These are phyloP conservation scores for Linum tenue DNA, from an alignment of 345 rosid genomes.

Conservation along the genomic window DNA sequence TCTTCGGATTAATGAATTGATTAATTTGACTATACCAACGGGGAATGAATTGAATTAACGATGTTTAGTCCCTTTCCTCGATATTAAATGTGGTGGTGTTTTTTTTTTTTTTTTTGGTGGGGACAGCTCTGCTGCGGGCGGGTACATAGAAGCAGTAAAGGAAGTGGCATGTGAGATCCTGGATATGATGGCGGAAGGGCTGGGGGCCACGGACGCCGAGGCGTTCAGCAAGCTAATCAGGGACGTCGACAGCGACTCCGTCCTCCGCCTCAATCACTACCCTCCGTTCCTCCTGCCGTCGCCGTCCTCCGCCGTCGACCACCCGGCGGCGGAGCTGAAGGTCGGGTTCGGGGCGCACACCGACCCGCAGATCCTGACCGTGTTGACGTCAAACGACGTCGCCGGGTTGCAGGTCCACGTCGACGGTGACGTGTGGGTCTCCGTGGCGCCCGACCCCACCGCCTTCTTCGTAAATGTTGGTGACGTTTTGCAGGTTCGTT, in stretches of 20 bases:
- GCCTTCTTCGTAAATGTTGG: slow-evolving; percentile 77
- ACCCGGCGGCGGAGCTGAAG: slow-evolving; percentile 13
- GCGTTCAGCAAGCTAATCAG: slow-evolving; percentile 59
- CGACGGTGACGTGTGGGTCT: slow-evolving; percentile 60
- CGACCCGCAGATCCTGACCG: slow-evolving; percentile 96
- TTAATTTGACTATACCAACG: not conserved
- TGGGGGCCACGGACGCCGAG: slow-evolving; percentile 42
- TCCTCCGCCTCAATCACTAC: slow-evolving; percentile 73
- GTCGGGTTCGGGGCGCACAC: slow-evolving; percentile 94
- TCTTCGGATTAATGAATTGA: not conserved
- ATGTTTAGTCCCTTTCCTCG: not conserved
- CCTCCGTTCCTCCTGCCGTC: slow-evolving; percentile 39
- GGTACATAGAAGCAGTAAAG: slow-evolving; percentile 49
- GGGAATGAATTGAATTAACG: not conserved
- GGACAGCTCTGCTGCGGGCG: slow-evolving; percentile 56
- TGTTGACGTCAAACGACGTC: slow-evolving; percentile 84
- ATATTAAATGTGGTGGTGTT: too few species aligned
- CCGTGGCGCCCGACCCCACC: slow-evolving; percentile 68
- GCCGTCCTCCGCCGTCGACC: slow-evolving; percentile 9
- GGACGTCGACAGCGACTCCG: slow-evolving; percentile 63
- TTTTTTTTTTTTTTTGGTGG: not conserved
- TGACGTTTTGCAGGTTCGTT: slow-evolving; percentile 65
- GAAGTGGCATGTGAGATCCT: slow-evolving; percentile 63
- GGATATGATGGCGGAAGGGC: slow-evolving; percentile 69
- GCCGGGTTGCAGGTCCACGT: slow-evolving; percentile 71